phyloP scores from a whole-genome alignment of 1,284 basidiomycete genomes.

The Neolentinus lepideus region DNA sequence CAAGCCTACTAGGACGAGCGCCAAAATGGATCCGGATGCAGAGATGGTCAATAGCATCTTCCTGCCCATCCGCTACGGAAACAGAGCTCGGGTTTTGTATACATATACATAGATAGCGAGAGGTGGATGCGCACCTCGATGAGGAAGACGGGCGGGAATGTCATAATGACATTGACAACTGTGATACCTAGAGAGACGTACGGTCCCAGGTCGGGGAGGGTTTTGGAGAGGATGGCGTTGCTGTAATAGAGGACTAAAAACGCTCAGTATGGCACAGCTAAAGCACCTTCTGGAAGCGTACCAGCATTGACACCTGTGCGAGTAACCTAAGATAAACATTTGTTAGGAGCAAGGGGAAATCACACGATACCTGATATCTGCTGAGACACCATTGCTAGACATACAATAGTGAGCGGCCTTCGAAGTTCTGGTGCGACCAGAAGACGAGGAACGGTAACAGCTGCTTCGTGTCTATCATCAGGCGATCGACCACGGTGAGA shows the following conservation, averaged over 20 bases:
- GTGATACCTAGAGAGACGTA: conserved; percentile 77
- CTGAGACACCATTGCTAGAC: conserved; percentile 70
- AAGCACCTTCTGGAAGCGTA: not conserved
- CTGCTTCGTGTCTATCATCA: conserved; percentile 19
- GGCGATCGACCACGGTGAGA: conserved; percentile 12
- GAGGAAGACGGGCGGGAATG: conserved; percentile 76
- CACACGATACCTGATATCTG: conserved; percentile 82
- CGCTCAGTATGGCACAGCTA: not conserved
- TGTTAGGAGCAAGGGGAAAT: too few species aligned
- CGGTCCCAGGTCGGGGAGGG: conserved; percentile 71
- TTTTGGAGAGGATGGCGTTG: conserved; percentile 75
- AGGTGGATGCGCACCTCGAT: conserved; percentile 60
- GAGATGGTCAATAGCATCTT: conserved; percentile 52
- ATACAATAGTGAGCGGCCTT: conserved; percentile 62
- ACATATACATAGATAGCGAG: too few species aligned
- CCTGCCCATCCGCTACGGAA: conserved; percentile 59
- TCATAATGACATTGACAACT: conserved; percentile 76
- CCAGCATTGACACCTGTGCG: conserved; percentile 50
- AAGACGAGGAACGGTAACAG: conserved; percentile 45
- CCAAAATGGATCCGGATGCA: conserved; percentile 54
- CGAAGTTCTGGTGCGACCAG: conserved; percentile 52
- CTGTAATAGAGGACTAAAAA: conserved; percentile 77
- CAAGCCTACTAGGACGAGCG: conserved; percentile 63
- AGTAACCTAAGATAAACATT: not conserved
- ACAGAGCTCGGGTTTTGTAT: not conserved